Conservation (phyloP, 2,329 filamentous ascomycete species). For the Pezicula radicicola region DNA sequence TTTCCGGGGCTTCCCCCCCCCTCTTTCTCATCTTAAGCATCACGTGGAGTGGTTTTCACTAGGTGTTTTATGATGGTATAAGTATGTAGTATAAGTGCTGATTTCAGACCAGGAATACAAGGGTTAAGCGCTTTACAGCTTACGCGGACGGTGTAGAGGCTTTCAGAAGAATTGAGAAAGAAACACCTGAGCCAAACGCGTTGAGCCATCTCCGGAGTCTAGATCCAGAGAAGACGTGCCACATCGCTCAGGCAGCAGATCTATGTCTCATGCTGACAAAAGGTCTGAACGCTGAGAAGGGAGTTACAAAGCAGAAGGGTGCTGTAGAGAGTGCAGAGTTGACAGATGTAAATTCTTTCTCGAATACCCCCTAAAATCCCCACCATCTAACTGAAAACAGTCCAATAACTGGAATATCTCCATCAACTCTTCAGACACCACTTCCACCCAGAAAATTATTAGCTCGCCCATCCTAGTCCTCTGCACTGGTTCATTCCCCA, state of each 20-base stretch:
- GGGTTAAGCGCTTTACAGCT: conserved; percentile 54
- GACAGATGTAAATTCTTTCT: conserved; percentile 26
- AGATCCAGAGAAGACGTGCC: conserved; percentile 54
- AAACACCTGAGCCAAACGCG: conserved; percentile 46
- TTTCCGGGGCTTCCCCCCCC: not conserved
- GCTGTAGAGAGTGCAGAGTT: conserved; percentile 36
- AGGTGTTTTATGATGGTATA: not conserved
- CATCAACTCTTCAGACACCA: conserved; percentile 17
- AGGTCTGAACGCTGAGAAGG: conserved; percentile 37
- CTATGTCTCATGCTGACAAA: conserved; percentile 43
- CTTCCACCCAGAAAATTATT: conserved; percentile 4
- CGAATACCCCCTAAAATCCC: not conserved
- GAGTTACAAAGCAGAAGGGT: conserved; percentile 36
- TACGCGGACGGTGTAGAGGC: conserved; percentile 51
- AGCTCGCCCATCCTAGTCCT: conserved; percentile 40
- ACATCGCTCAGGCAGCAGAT: conserved; percentile 55
- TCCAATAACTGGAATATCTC: conserved; percentile 32
- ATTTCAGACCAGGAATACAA: conserved; percentile 48
- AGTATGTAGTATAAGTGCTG: conserved; percentile 2
- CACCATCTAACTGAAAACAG: conserved; percentile 11
- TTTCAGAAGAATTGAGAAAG: conserved; percentile 47
- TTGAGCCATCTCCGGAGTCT: conserved; percentile 49
- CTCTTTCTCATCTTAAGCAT: not conserved
- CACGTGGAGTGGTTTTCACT: not conserved
- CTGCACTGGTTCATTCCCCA: conserved; percentile 53